Evolutionary conservation across 495 filamentous ascomycete species (phyloP).

Genomic region (Penicillium paxilli): DNA sequence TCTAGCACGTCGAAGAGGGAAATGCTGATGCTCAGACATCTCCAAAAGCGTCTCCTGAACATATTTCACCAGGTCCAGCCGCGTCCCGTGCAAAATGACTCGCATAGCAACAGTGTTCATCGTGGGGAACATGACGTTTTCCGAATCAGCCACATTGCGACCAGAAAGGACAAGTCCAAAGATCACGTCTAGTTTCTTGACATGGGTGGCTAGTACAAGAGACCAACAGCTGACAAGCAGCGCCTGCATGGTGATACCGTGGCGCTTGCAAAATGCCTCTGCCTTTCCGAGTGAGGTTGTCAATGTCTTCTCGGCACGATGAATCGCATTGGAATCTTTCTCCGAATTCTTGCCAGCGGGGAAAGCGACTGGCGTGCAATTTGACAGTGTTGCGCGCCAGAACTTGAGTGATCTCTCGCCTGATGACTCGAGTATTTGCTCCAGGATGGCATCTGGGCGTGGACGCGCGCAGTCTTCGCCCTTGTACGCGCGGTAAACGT

Average conservation of each 20-base stretch:
- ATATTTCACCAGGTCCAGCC: slow-evolving; percentile 40
- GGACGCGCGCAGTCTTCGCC: slow-evolving; percentile 23
- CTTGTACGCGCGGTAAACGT: slow-evolving; percentile 44
- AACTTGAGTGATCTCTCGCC: slow-evolving; percentile 28
- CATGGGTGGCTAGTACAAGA: slow-evolving; percentile 60
- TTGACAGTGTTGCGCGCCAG: slow-evolving; percentile 38
- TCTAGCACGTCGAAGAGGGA: slow-evolving; percentile 36
- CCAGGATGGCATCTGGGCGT: slow-evolving; percentile 29
- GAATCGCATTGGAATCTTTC: slow-evolving; percentile 25
- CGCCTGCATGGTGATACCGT: slow-evolving; percentile 75
- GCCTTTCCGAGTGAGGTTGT: slow-evolving; percentile 35
- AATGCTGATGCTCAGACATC: slow-evolving; percentile 57
- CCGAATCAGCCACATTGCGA: slow-evolving; percentile 64
- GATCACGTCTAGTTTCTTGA: slow-evolving; percentile 65
- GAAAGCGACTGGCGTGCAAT: slow-evolving; percentile 25
- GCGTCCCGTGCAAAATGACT: slow-evolving; percentile 37
- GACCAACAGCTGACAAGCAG: slow-evolving; percentile 69
- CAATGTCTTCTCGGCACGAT: slow-evolving; percentile 26
- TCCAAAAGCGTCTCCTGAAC: slow-evolving; percentile 64
- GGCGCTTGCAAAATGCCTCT: slow-evolving; percentile 47
- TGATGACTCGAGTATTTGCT: slow-evolving; percentile 26
- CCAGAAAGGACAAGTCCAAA: slow-evolving; percentile 75
- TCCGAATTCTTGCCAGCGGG: slow-evolving; percentile 14
- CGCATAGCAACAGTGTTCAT: slow-evolving; percentile 83
- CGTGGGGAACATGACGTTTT: slow-evolving; percentile 74